Conservation (phyloP, 1,284 basidiomycete genomes). For the Termitomyces sp. region DNA sequence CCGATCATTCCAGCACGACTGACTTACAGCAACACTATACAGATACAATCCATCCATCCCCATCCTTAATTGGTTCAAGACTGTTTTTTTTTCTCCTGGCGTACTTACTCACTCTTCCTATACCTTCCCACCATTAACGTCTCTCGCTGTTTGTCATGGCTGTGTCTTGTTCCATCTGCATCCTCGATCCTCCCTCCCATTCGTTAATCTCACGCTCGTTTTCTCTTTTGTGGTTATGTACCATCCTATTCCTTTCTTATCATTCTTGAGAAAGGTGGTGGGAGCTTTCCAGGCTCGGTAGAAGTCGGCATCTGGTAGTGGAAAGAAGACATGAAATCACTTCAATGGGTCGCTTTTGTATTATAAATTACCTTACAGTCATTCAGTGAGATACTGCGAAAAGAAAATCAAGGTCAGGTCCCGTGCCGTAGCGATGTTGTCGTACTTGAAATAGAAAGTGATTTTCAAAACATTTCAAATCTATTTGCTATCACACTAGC, state of each 20-base stretch:
- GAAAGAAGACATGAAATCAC: slow-evolving; percentile 19
- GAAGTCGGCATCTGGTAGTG: slow-evolving; percentile 16
- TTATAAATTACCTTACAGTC: slow-evolving; percentile 7
- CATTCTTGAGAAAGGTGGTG: slow-evolving; percentile 11
- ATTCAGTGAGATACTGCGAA: neutral
- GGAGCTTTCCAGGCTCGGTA: slow-evolving; percentile 11
- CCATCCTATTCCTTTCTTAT: slow-evolving; percentile 5
- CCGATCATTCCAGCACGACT: slow-evolving; percentile 15
- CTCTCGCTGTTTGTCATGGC: slow-evolving; percentile 16
- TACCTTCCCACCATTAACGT: slow-evolving; percentile 13
- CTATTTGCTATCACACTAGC: no score
- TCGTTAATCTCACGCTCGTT: slow-evolving; percentile 12
- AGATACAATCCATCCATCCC: slow-evolving; percentile 15
- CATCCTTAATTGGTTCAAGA: slow-evolving; percentile 17
- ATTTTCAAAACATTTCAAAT: no score
- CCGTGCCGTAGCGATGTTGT: no score
- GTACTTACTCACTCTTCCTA: slow-evolving; percentile 15
- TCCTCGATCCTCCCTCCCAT: neutral
- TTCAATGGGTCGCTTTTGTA: slow-evolving; percentile 19
- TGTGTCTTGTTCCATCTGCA: slow-evolving; percentile 12
- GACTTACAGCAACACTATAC: slow-evolving; percentile 18
- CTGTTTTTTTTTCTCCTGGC: slow-evolving; percentile 9
- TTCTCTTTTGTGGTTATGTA: slow-evolving; percentile 3
- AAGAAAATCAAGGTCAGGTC: neutral
- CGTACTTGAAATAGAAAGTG: no score